phyloP scores from a whole-genome alignment of 1,284 basidiomycete genomes.

The Kwoniella shivajii region DNA sequence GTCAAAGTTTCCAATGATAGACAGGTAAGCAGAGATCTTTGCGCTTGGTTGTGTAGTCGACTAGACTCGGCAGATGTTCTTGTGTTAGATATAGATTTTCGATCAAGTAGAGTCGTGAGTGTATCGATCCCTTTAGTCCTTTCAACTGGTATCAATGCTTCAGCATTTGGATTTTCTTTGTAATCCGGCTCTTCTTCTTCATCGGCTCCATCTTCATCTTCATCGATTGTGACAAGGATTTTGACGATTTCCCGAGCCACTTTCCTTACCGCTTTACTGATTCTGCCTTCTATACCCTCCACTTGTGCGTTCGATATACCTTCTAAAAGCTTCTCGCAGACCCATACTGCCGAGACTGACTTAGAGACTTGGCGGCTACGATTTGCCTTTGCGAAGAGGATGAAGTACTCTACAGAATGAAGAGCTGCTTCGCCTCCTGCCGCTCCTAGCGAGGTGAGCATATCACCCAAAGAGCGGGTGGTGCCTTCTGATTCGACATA shows the following conservation, averaged over 20 bases:
- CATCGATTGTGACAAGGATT: conserved; percentile 70
- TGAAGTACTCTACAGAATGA: conserved; percentile 79
- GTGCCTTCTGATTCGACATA: conserved; percentile 65
- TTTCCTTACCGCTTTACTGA: conserved; percentile 64
- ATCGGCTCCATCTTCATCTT: conserved; percentile 65
- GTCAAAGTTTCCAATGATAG: conserved; percentile 72
- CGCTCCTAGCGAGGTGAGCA: conserved; percentile 71
- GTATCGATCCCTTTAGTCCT: conserved; percentile 61
- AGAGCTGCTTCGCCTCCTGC: conserved; percentile 68
- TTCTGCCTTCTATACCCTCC: conserved; percentile 30
- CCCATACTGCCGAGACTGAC: conserved; percentile 79
- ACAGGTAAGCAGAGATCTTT: conserved; percentile 59
- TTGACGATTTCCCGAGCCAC: conserved; percentile 65
- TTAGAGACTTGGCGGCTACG: conserved; percentile 53
- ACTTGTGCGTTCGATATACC: conserved; percentile 62
- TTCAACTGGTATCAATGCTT: conserved; percentile 57
- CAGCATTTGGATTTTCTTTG: conserved; percentile 18
- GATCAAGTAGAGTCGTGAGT: conserved; percentile 51
- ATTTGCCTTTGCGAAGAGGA: conserved; percentile 58
- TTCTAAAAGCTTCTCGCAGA: conserved; percentile 70
- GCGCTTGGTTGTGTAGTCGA: conserved; percentile 52
- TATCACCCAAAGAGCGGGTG: conserved; percentile 62
- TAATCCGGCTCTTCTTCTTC: conserved; percentile 50
- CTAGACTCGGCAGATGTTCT: conserved; percentile 34
- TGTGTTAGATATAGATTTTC: conserved; percentile 31